These are phyloP conservation scores for Myxozyma sirexii DNA, from an alignment of 805 yeast genomes.

Conservation along the genomic window DNA sequence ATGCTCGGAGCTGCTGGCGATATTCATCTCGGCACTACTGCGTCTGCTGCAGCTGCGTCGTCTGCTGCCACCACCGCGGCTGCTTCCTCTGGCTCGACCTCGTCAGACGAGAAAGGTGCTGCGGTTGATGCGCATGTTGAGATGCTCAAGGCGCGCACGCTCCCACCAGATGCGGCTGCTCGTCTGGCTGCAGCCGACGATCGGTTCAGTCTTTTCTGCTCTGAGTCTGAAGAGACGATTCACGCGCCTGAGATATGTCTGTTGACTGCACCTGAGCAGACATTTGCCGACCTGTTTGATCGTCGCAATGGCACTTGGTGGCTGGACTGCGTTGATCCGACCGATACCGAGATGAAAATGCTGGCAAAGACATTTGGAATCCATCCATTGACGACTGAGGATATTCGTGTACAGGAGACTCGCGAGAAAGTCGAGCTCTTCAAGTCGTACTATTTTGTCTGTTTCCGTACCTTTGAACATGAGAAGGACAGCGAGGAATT, in stretches of 20 bases:
- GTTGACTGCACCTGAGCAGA: conserved; percentile 59
- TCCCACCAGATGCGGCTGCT: conserved; percentile 26
- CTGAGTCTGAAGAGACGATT: conserved; percentile 81
- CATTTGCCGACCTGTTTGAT: conserved; percentile 69
- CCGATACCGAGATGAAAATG: conserved; percentile 91
- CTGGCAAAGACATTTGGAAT: conserved; percentile 92
- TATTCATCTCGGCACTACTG: conserved; percentile 9
- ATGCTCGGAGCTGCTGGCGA: conserved; percentile 20
- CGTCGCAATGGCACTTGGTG: conserved; percentile 87
- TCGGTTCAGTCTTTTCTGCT: conserved; percentile 78
- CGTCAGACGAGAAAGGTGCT: conserved; percentile 19
- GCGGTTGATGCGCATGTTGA: conserved; percentile 16
- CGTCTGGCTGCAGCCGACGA: conserved; percentile 45
- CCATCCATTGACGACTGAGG: conserved; percentile 97
- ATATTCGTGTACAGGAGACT: conserved; percentile 92
- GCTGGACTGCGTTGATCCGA: conserved; percentile 92
- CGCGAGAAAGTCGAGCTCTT: conserved; percentile 96
- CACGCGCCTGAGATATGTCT: conserved; percentile 87
- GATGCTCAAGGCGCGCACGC: conserved; percentile 17
- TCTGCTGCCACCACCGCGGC: conserved; percentile 7
- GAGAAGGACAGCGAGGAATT: conserved; percentile 82
- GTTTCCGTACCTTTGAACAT: conserved; percentile 94
- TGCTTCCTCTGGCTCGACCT: neutral
- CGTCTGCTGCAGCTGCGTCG: neutral
- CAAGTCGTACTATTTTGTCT: conserved; percentile 86